A percentile compares a stretch with the other conserved stretches of the same genome.
phyloP scores from a whole-genome alignment of 208 protist genomes.

The Blechomonas ayalai region DNA sequence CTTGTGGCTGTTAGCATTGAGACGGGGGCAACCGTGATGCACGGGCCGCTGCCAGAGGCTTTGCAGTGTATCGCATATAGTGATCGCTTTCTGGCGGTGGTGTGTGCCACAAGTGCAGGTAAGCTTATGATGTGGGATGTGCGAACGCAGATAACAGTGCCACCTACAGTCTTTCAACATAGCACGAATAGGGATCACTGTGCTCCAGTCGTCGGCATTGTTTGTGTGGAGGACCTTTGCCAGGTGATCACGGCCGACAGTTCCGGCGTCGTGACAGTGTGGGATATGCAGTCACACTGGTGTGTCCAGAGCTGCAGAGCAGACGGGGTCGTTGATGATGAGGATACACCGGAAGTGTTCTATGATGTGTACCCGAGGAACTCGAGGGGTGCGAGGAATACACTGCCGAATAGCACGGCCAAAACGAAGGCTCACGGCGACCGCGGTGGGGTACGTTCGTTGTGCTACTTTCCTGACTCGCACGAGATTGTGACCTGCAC shows the following conservation, averaged over 20 bases:
- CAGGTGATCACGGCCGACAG: slow-evolving; percentile 69
- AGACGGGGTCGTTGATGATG: slow-evolving; percentile 17
- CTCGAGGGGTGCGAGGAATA: too few species aligned
- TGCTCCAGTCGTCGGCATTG: slow-evolving; percentile 37
- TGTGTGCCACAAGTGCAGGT: slow-evolving; percentile 23
- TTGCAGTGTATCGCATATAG: slow-evolving; percentile 27
- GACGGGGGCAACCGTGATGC: slow-evolving; percentile 16
- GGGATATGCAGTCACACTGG: slow-evolving; percentile 63
- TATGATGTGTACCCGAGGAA: slow-evolving; percentile 5
- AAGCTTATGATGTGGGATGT: slow-evolving; percentile 51
- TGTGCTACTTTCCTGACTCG: slow-evolving; percentile 31
- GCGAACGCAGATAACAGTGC: slow-evolving; percentile 19
- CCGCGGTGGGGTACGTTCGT: slow-evolving; percentile 4
- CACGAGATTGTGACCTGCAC: slow-evolving; percentile 62
- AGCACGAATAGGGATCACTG: slow-evolving; percentile 14
- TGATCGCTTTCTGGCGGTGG: slow-evolving; percentile 7
- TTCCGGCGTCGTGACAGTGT: slow-evolving; percentile 65
- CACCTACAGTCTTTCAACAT: slow-evolving; percentile 21
- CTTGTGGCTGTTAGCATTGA: slow-evolving; percentile 33
- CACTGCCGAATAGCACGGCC: too few species aligned
- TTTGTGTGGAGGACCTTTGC: slow-evolving; percentile 35
- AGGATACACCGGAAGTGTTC: slow-evolving; percentile 11
- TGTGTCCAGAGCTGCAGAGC: slow-evolving; percentile 67
- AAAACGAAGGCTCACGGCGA: slow-evolving; percentile 3
- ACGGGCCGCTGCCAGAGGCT: slow-evolving; percentile 13